Evolutionary conservation across 352 stramenopile genomes (phyloP), one percentile per base, ranked within the genome.

Genomic region (Bremia lactucae): DNA sequence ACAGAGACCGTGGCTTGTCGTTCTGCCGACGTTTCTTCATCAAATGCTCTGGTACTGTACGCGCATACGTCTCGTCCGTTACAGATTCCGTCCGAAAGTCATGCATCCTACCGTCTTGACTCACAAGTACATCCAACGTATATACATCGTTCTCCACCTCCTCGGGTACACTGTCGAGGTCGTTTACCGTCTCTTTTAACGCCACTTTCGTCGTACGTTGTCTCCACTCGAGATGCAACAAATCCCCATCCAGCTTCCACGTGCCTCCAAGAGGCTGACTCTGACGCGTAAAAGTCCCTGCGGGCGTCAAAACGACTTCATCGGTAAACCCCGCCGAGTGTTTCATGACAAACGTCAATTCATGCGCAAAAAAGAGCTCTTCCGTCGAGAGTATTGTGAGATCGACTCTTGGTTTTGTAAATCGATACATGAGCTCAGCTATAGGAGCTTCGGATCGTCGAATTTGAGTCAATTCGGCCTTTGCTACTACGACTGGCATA

Each of bases 181-280:
- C 49, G 42, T 26, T 43, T 13, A 45, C 5, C 0, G 25, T 58
- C 19, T 58, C 51, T 13, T 51, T 36, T 0, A 34, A 16, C 29
- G 42, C 33, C 19, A 40, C 36, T 46, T 60, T 65, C 3, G 24
- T 34, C 23, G 47, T 54, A 9, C 36, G 42, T 16, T 65, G 58
- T 24, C 62, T 69, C 80, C 80, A 93, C 37, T 83, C 83, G 13
- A 93, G 49, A 53, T 90, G 79, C 34, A 93, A 45, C 31, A 90
- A 56, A 46, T 93, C 78, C 9, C 78, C 80, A 28, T 87, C 74
- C 1, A 93, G 43, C 36, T 76, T 55, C 80, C 80, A 93, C 19
- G 68, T 86, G 8, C 80, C 80, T 29, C 72, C 75, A 5, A 73
- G 42, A 4, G 73, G 68, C 29, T 85, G 75, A 28, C 48, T 82